A percentile compares a stretch with the other conserved stretches of the same genome.
These are phyloP conservation scores for Claviceps humidiphila DNA, from an alignment of 2,329 filamentous ascomycete genomes.

Conservation along the genomic window DNA sequence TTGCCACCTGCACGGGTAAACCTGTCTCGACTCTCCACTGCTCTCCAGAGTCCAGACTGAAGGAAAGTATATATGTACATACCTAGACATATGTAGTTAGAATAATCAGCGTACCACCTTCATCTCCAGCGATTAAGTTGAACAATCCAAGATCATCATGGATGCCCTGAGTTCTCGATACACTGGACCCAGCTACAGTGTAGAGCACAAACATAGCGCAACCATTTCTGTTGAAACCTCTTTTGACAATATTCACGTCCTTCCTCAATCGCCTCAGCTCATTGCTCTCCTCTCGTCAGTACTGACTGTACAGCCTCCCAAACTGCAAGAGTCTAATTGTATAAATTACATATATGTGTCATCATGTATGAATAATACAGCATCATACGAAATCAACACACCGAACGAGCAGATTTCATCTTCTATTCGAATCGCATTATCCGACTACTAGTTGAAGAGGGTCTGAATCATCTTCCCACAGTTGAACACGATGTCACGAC, in stretches of 20 bases:
- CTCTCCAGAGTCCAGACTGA: no score
- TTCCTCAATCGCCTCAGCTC: conserved; percentile 88
- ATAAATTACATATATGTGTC: no score
- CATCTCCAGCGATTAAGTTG: no score
- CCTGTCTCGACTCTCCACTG: no score
- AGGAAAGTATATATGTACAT: no score
- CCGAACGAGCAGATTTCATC: conserved; percentile 89
- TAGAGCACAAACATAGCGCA: conserved; percentile 68
- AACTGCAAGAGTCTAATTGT: not conserved
- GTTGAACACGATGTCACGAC: conserved; percentile 82
- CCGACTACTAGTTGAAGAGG: conserved; percentile 89
- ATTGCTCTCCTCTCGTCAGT: conserved; percentile 93
- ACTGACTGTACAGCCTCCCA: no score
- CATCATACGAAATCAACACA: conserved; percentile 88
- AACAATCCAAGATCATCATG: not conserved
- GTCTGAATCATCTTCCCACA: conserved; percentile 88
- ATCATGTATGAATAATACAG: conserved; percentile 30
- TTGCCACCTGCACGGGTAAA: no score
- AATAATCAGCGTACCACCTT: no score
- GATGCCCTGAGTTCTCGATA: conserved; percentile 35
- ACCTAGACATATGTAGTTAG: no score
- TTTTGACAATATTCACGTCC: conserved; percentile 77
- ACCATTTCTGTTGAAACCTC: conserved; percentile 76
- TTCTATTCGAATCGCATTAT: conserved; percentile 99
- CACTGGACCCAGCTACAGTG: conserved; percentile 69